Evolutionary conservation across 805 yeast species (phyloP), one percentile per base, ranked within the genome.

Genomic region (Kluyveromyces aestuarii): DNA sequence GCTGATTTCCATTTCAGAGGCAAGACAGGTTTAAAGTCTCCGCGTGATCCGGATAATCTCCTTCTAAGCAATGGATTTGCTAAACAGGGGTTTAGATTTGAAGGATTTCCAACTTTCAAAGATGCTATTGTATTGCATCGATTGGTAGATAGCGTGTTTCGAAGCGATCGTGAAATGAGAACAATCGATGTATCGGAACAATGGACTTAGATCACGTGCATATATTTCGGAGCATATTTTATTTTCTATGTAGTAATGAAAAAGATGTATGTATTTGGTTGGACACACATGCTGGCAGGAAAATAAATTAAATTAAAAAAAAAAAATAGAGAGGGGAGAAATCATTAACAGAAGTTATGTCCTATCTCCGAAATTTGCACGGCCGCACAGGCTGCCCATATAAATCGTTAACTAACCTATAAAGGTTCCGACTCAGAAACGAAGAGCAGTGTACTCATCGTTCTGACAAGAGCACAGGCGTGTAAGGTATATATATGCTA

Each of bases 1-100:
- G 63, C 64, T 19, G 64, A 61, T 50, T 60, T 57, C 43, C 65
- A 62, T 46, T 62, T 53, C 40, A 61, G 55, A 40, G 55, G 63
- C 2, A 56, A 55, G 33, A 42, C 52, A 17, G 45, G 36, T 21
- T n/a, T n/a, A 6, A 43, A 16, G 18, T 21, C 21, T 17, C 14
- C 45, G 10, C 25, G 27, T 21, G 39, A 33, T 21, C 54, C 53
- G 59, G 62, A 59, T 27, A 62, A 56, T 6, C 48, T 60, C 16
- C 55, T 60, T 39, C 45, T 59, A 41, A 59, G 56, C 27, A 52
- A 58, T 3, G 55, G 55, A 37, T 59, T 60, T 45, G 46, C 55
- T 1, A 51, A 52, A 52, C 67, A 62, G 51, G 58, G 62, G 5
- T 59, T 62, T 21, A 56, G 54, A 27, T 56, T 59, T 43, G 62